Conservation (phyloP, 495 filamentous ascomycete genomes). For the Penicillium nucicola region DNA sequence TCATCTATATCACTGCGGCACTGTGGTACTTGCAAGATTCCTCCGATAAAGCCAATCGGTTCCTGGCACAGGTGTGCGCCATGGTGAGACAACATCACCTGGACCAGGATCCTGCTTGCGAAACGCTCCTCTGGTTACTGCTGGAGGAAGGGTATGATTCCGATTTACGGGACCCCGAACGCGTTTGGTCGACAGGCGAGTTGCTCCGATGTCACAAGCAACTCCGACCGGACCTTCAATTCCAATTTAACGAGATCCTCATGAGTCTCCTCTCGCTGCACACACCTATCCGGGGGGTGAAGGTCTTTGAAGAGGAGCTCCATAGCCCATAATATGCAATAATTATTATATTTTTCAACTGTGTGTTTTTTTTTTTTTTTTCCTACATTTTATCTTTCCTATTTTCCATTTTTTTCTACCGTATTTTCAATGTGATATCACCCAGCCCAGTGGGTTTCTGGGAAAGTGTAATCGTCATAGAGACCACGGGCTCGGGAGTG, state of each 20-base stretch:
- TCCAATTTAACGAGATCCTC: slow-evolving; percentile 43
- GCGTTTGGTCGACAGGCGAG: slow-evolving; percentile 39
- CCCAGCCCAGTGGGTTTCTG: slow-evolving; percentile 9
- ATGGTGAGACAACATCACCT: slow-evolving; percentile 32
- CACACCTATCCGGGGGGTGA: slow-evolving; percentile 30
- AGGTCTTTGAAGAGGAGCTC: slow-evolving; percentile 34
- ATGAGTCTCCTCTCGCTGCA: slow-evolving; percentile 37
- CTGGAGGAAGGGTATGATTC: slow-evolving; percentile 36
- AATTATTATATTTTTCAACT: not conserved
- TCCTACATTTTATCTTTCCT: no score
- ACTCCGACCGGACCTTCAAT: slow-evolving; percentile 40
- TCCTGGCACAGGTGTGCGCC: slow-evolving; percentile 26
- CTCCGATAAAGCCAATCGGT: slow-evolving; percentile 30
- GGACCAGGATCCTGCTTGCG: slow-evolving; percentile 37
- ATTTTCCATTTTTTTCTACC: no score
- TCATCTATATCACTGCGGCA: slow-evolving; percentile 41
- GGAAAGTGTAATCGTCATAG: slow-evolving; percentile 22
- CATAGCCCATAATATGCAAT: not conserved
- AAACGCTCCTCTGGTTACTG: slow-evolving; percentile 43
- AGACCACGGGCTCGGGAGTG: not conserved
- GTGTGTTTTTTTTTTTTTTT: no score
- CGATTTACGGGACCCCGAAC: slow-evolving; percentile 37
- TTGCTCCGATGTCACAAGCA: slow-evolving; percentile 35
- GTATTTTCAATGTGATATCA: no score
- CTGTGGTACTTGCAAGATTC: slow-evolving; percentile 40